Evolutionary conservation across 139 green algal genomes (phyloP), one percentile per base, ranked within the genome.

Genomic region (Zygnema cylindricum): DNA sequence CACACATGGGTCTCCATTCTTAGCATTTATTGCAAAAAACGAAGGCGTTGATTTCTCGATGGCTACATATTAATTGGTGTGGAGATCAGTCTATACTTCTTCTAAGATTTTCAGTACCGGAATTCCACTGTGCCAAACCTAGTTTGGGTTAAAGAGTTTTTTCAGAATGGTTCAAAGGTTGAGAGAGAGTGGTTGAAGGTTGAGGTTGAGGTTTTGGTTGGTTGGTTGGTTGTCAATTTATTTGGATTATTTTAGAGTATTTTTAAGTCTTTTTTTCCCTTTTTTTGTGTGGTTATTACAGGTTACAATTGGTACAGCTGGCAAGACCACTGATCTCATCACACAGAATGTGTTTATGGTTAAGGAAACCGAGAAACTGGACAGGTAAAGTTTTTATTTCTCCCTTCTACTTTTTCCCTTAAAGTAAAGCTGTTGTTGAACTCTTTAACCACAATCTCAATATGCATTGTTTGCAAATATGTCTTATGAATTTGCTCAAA

Each of bases 291-390:
- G 0, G 3, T 39, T 2, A 1, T 1, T 36, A 11, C 93, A 97
- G 7, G 93, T 99, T 42, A 98, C 92, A 85, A 98, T 99, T 43
- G 97, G 97, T 63, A 94, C 77, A 1, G 96, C 95, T 0, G 97
- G 97, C 69, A 94, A 95, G 78, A 96, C 95, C 1, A 95, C 94
- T 0, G 96, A 98, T 76, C 96, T 96, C 86, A 95, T 99, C 36
- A 96, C 95, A 7, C 97, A 99, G 94, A 90, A 91, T 2, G 95
- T 99, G 32, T 81, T 96, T 21, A 92, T 96, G 91, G 49, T 93
- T 23, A 93, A 93, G 55, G 69, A 86, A 39, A 89, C 88, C 0
- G 86, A 95, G 76, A 91, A 93, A 78, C 7, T 78, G 32, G 71
- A 69, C 43, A 81, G 40, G 86, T 78, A 38, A 1, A 43, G 32